These are phyloP conservation scores for Oryza longistaminata DNA, from an alignment of 176 grass and related monocot species.

Conservation along the genomic window DNA sequence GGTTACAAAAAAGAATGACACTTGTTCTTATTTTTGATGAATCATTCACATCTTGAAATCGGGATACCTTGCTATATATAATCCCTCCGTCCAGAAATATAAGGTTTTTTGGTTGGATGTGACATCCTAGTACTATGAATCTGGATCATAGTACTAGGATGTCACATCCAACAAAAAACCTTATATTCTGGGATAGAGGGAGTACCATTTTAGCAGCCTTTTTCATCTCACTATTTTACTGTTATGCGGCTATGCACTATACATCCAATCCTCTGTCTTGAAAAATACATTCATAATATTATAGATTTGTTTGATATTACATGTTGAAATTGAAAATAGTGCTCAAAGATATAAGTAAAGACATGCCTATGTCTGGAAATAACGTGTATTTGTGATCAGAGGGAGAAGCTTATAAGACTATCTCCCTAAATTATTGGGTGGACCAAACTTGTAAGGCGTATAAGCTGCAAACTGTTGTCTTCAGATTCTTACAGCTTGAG, in stretches of 20 bases:
- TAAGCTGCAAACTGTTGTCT: conserved; percentile 9
- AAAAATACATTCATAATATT: neutral
- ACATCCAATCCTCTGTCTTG: neutral
- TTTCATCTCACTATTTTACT: neutral
- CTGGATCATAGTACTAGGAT: no score
- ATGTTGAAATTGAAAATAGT: neutral
- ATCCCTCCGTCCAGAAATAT: no score
- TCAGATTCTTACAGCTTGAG: conserved; percentile 14
- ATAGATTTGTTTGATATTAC: neutral
- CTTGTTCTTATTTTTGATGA: neutral
- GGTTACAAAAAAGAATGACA: neutral
- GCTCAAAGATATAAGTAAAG: neutral
- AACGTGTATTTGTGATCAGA: neutral
- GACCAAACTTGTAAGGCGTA: neutral
- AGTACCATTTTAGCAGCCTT: neutral
- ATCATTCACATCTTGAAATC: neutral
- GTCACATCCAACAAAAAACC: no score
- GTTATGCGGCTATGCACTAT: neutral
- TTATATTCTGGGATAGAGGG: no score
- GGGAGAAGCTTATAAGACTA: neutral
- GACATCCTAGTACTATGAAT: no score
- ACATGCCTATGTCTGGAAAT: neutral
- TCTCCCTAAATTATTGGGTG: conserved; percentile 9
- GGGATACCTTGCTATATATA: neutral
- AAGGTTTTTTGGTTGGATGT: no score